A percentile compares a stretch with the other conserved stretches of the same genome.
These are phyloP conservation scores for Neonectria hederae DNA, from an alignment of 2,329 filamentous ascomycete species.

Conservation along the genomic window DNA sequence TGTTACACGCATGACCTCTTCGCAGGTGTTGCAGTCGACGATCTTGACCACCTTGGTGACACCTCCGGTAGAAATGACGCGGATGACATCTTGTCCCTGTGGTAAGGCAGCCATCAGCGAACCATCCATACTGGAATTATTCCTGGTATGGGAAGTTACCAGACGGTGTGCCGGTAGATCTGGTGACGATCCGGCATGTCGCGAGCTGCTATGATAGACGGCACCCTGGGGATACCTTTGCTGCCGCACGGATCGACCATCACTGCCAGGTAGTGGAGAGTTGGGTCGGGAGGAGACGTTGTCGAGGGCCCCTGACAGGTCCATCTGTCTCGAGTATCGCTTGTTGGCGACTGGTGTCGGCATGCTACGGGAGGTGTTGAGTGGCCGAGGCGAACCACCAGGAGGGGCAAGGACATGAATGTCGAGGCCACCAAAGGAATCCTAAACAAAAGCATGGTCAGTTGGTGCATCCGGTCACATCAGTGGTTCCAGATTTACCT, in stretches of 20 bases:
- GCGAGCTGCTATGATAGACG: constrained; percentile 58
- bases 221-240: constrained; percentile 67
- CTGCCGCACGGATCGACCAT: constrained; percentile 61
- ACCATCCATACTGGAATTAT: constrained; percentile 85
- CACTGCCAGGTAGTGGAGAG: constrained; percentile 68
- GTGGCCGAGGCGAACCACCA: constrained; percentile 63
- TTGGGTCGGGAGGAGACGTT: constrained; percentile 73
- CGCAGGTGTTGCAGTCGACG: constrained; percentile 87
- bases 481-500: constrained; percentile 46
- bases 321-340: constrained; percentile 71
- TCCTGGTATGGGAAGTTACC: constrained; percentile 76
- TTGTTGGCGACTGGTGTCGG: constrained; percentile 57
- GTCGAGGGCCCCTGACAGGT: constrained; percentile 56
- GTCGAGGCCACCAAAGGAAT: constrained; percentile 85
- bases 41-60: constrained; percentile 95
- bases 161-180: constrained; percentile 71
- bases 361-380: constrained; percentile 61
- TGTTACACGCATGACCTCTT: constrained; percentile 91
- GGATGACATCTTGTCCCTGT: constrained; percentile 86
- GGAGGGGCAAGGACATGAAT: constrained; percentile 58
- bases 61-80: constrained; percentile 91
- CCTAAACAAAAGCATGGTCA: constrained; percentile 57
- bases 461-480: constrained; percentile 3
- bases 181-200: constrained; percentile 68
- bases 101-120: constrained; percentile 88